A percentile compares a stretch with the other conserved stretches of the same genome.
Evolutionary conservation across 2,329 filamentous ascomycete genomes (phyloP).

Genomic region (Thermochaetoides dissita): DNA sequence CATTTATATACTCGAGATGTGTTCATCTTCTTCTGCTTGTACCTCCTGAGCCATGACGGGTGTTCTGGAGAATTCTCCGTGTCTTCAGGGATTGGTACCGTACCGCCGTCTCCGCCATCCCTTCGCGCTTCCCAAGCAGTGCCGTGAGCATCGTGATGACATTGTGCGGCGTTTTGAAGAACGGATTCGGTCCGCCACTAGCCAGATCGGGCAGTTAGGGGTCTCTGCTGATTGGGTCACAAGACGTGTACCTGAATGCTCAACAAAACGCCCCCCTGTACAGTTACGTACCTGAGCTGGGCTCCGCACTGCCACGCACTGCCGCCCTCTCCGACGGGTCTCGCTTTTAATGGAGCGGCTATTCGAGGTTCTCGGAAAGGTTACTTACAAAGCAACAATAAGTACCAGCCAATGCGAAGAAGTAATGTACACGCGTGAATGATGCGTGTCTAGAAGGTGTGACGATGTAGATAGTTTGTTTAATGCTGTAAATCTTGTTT

Average conservation of each 20-base stretch:
- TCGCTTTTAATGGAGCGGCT: conserved; percentile 9
- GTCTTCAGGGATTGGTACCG: conserved; percentile 6
- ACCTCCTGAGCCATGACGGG: conserved; percentile 5
- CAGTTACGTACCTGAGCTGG: conserved; percentile 1
- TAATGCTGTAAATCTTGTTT: too few relatives aligned
- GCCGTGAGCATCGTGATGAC: conserved; percentile 14
- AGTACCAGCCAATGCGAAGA: too few relatives aligned
- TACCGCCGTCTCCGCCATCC: conserved; percentile 6
- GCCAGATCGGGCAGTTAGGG: conserved; percentile 11
- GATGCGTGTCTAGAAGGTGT: too few relatives aligned
- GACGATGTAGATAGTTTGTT: too few relatives aligned
- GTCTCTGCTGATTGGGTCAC: conserved; percentile 18
- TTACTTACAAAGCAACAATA: neutral
- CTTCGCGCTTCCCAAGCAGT: conserved; percentile 7
- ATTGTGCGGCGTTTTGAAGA: conserved; percentile 12
- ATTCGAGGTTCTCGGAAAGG: conserved; percentile 15
- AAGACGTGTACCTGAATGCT: conserved; percentile 15
- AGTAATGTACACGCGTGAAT: too few relatives aligned
- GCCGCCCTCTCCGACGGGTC: neutral
- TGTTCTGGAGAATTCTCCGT: conserved; percentile 1
- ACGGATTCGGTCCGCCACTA: conserved; percentile 6
- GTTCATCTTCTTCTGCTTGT: neutral
- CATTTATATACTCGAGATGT: conserved; percentile 6
- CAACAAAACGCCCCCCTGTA: conserved; percentile 1
- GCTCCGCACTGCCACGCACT: conserved; percentile 4